Evolutionary conservation across 139 green algal genomes (phyloP).

Genomic region (Volvox reticuliferus): DNA sequence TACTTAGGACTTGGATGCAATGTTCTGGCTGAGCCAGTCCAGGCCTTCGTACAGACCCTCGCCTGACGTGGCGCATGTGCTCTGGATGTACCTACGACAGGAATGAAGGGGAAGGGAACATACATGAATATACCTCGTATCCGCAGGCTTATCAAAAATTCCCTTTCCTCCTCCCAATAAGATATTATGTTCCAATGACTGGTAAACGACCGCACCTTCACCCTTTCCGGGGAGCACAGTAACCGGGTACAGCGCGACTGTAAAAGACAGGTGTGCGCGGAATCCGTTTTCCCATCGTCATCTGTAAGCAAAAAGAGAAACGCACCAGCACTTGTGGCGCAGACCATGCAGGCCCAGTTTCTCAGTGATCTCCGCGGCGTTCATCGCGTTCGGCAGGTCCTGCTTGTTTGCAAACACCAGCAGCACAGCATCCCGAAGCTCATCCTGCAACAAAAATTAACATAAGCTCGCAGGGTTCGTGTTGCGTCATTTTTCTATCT

Average conservation of each 20-base stretch:
- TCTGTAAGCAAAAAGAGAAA: background rate
- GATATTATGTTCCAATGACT: too few relatives aligned
- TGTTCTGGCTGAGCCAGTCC: conserved; percentile 84
- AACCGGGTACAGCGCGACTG: too few relatives aligned
- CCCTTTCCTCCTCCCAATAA: too few relatives aligned
- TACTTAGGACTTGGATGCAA: conserved; percentile 33
- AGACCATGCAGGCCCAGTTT: conserved; percentile 97
- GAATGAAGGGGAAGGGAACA: too few relatives aligned
- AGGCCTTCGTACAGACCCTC: conserved; percentile 97
- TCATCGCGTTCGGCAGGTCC: conserved; percentile 99
- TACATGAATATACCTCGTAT: too few relatives aligned
- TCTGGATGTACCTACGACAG: conserved; percentile 92
- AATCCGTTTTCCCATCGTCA: too few relatives aligned
- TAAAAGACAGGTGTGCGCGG: too few relatives aligned
- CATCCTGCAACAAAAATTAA: conserved; percentile 80
- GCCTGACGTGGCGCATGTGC: conserved; percentile 87
- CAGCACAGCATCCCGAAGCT: conserved; percentile 97
- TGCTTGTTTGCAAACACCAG: conserved; percentile 99
- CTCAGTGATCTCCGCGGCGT: conserved; percentile 99
- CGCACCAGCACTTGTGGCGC: conserved; percentile 95
- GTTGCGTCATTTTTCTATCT: background rate
- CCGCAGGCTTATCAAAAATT: too few relatives aligned
- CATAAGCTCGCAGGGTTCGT: background rate
- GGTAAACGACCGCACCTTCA: too few relatives aligned
- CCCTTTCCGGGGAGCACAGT: too few relatives aligned